Conservation (phyloP, 495 filamentous ascomycete species). For the Lichenothelia convexa region DNA sequence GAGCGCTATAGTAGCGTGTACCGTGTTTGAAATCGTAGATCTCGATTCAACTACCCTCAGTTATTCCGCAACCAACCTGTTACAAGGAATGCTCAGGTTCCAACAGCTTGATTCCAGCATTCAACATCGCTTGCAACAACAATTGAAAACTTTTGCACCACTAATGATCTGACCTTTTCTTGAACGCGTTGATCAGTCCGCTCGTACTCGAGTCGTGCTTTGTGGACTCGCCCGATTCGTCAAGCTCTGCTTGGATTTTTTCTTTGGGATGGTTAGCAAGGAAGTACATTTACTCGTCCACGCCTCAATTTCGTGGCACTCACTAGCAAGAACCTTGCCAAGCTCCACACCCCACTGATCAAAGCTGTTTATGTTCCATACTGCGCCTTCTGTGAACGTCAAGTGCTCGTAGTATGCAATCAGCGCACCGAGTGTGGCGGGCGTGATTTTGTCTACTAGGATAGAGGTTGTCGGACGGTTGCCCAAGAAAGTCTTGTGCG, state of each 20-base stretch:
- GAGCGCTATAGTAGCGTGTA: too few species aligned
- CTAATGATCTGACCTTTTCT: slow-evolving; percentile 38
- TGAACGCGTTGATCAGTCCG: slow-evolving; percentile 75
- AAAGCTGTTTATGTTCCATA: slow-evolving; percentile 99
- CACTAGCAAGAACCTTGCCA: slow-evolving; percentile 89
- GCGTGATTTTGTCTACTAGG: slow-evolving; percentile 85
- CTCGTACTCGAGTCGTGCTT: slow-evolving; percentile 75
- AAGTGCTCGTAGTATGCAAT: slow-evolving; percentile 98
- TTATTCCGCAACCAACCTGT: too few species aligned
- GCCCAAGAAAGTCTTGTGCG: slow-evolving; percentile 98
- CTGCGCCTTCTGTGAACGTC: slow-evolving; percentile 90
- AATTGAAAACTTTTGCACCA: too few species aligned
- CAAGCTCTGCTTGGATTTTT: slow-evolving; percentile 33
- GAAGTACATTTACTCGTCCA: slow-evolving; percentile 9
- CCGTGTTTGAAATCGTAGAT: too few species aligned
- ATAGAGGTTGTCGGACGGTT: slow-evolving; percentile 94
- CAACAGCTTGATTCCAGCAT: background rate
- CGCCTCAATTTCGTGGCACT: slow-evolving; percentile 3
- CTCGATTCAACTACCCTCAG: too few species aligned
- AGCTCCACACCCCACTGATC: slow-evolving; percentile 99
- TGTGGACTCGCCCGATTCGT: slow-evolving; percentile 46
- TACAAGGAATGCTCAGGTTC: too few species aligned
- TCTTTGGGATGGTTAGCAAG: too few species aligned
- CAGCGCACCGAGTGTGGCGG: slow-evolving; percentile 76
- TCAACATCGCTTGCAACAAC: background rate